These are phyloP conservation scores for Russula foetens DNA, from an alignment of 768 basidiomycete genomes.

Conservation along the genomic window DNA sequence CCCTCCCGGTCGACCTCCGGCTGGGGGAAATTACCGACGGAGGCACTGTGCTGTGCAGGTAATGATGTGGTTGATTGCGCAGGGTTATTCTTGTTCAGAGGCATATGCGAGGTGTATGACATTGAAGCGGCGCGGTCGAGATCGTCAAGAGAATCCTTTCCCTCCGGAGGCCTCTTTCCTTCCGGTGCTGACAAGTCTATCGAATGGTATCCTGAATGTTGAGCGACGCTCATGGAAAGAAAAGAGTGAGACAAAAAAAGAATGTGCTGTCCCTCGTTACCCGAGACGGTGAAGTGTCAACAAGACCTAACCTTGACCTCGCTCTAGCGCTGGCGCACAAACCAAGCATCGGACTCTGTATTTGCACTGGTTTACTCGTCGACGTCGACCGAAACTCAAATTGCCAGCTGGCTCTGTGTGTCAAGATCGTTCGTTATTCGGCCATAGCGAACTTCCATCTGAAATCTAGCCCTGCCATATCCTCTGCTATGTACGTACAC, in stretches of 20 bases:
- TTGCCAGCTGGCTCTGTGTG: too few relatives aligned
- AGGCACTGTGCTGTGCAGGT: background rate
- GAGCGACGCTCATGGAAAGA: slow-evolving; percentile 4
- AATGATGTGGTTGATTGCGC: slow-evolving; percentile 3
- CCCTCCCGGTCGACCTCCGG: background rate
- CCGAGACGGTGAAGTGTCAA: background rate
- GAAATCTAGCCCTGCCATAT: too few relatives aligned
- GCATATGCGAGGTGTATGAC: slow-evolving; percentile 7
- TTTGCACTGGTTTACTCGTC: too few relatives aligned
- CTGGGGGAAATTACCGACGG: background rate
- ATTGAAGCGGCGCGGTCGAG: slow-evolving; percentile 5
- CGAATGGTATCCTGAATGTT: background rate
- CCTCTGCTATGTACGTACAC: slow-evolving; percentile 5
- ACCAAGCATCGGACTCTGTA: background rate
- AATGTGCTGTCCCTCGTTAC: background rate
- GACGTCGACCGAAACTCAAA: too few relatives aligned
- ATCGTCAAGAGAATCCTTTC: background rate
- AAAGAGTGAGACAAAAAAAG: background rate
- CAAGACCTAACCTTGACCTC: slow-evolving; percentile 5
- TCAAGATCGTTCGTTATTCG: too few relatives aligned
- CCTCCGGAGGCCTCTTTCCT: background rate
- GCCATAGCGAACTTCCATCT: too few relatives aligned
- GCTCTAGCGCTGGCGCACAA: background rate
- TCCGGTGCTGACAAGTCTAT: background rate
- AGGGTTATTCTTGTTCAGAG: background rate